phyloP scores from a whole-genome alignment of 73 alveolate genomes.

The Paramecium pentaurelia region DNA sequence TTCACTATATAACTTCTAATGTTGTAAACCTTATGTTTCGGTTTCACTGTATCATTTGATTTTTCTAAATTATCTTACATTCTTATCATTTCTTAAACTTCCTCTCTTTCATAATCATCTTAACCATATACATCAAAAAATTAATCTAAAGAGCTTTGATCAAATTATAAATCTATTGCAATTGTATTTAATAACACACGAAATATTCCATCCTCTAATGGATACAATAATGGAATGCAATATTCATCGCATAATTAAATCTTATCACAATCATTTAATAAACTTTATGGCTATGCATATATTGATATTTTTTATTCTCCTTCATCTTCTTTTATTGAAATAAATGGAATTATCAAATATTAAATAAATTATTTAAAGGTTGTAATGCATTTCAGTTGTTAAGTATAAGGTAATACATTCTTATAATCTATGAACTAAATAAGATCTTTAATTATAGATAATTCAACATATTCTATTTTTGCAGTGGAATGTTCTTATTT shows the following conservation, averaged over 20 bases:
- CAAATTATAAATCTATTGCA: not conserved
- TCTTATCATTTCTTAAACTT: conserved; percentile 29
- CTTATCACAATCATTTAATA: not conserved
- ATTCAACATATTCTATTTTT: conserved; percentile 7
- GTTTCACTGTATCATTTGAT: conserved; percentile 43
- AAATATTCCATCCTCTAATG: not conserved
- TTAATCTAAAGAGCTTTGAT: conserved; percentile 20
- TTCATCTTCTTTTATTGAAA: conserved; percentile 6
- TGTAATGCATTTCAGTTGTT: not conserved
- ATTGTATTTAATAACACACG: not conserved
- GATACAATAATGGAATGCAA: not conserved
- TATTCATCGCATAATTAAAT: conserved; percentile 21
- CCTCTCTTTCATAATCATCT: conserved; percentile 39
- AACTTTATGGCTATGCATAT: not conserved
- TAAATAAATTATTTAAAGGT: conserved; percentile 1
- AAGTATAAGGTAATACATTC: conserved; percentile 8
- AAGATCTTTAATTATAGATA: not conserved
- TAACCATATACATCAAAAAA: not conserved
- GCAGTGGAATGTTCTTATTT: not conserved
- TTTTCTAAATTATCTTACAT: not conserved
- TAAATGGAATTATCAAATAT: conserved; percentile 17
- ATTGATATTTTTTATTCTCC: conserved; percentile 1
- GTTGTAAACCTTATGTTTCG: not conserved
- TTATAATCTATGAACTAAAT: conserved; percentile 5
- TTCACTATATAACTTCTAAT: not conserved